phyloP scores from a whole-genome alignment of 2,329 filamentous ascomycete species.

The Colletotrichum sp. region DNA sequence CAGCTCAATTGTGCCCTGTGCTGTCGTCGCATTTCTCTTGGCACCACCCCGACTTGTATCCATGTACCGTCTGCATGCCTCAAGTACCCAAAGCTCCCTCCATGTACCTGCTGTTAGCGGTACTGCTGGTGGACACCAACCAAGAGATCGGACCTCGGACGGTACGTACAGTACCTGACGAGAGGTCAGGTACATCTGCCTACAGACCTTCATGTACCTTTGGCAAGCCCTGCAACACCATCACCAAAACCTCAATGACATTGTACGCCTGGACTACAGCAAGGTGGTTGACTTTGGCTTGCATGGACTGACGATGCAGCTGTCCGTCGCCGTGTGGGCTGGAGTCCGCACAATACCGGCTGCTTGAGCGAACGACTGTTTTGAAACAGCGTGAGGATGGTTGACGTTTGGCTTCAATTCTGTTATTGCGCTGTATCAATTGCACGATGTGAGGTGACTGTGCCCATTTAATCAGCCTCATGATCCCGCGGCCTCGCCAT shows the following conservation, averaged over 20 bases:
- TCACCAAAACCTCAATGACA: not conserved
- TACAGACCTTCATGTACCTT: not conserved
- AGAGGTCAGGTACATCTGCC: not conserved
- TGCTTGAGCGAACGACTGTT: not conserved
- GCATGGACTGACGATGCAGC: not conserved
- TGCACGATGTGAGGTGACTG: not conserved
- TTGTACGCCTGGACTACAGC: not conserved
- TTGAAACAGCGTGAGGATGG: not conserved
- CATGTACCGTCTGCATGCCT: slow-evolving; percentile 5
- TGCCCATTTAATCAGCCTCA: not conserved
- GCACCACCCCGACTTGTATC: not conserved
- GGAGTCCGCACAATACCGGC: not conserved
- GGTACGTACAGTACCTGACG: slow-evolving; percentile 18
- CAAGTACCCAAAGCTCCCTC: slow-evolving; percentile 10
- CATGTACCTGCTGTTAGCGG: slow-evolving; percentile 17
- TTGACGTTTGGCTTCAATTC: not conserved
- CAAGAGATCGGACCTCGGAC: slow-evolving; percentile 6
- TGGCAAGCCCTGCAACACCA: not conserved
- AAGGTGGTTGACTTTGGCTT: not conserved
- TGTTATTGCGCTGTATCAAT: not conserved
- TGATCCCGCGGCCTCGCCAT: not conserved
- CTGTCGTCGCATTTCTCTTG: not conserved
- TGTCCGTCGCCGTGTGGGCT: not conserved
- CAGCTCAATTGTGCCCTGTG: not conserved
- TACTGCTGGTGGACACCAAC: slow-evolving; percentile 15